phyloP scores from a whole-genome alignment of 768 basidiomycete species.

The Cyathus striatus region DNA sequence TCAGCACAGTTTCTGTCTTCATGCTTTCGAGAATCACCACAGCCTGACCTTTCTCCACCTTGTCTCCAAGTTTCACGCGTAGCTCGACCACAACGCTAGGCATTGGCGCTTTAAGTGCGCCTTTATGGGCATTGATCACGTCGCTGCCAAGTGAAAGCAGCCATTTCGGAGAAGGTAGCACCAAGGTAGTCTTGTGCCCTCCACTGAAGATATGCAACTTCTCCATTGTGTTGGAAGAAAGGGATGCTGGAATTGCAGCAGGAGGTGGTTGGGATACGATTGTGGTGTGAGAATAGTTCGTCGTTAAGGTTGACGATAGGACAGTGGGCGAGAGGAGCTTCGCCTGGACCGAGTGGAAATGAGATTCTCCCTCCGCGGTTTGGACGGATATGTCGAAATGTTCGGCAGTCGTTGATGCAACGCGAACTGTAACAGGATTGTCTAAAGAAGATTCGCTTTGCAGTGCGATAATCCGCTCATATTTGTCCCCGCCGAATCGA shows the following conservation, averaged over 20 bases:
- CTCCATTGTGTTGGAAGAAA: conserved; percentile 55
- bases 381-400: conserved; percentile 51
- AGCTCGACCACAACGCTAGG: conserved; percentile 93
- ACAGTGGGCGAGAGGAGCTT: conserved; percentile 48
- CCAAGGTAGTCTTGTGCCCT: conserved; percentile 60
- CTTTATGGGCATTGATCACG: conserved; percentile 47
- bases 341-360: conserved; percentile 51
- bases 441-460: conserved; percentile 47
- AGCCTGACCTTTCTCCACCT: conserved; percentile 75
- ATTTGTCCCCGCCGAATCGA: conserved; percentile 73
- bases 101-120: conserved; percentile 80
- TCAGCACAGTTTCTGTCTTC: conserved; percentile 93
- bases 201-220: conserved; percentile 70
- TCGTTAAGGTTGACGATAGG: conserved; percentile 49
- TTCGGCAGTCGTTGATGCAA: conserved; percentile 32
- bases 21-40: conserved; percentile 90
- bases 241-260: conserved; percentile 47
- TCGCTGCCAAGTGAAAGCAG: conserved; percentile 62
- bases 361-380: conserved; percentile 20
- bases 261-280: conserved; percentile 68
- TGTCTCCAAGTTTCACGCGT: conserved; percentile 69
- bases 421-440: conserved; percentile 33
- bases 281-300: conserved; percentile 50
- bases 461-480: conserved; percentile 58
- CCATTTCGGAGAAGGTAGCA: conserved; percentile 70